These are phyloP conservation scores for Monosporozyma unispora DNA, from an alignment of 805 yeast genomes.

Conservation along the genomic window DNA sequence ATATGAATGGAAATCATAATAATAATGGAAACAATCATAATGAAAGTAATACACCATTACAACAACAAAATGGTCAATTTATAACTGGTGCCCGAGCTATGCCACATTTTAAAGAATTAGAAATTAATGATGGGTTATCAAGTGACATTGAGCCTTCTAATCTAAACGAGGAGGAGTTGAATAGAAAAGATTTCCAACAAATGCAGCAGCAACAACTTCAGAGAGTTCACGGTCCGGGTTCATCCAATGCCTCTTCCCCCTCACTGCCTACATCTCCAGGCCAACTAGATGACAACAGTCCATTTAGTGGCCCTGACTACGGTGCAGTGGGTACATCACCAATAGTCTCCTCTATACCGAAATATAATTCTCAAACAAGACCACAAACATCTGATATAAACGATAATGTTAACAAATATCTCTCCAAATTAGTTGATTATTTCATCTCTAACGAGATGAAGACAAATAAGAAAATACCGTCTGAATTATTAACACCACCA, in stretches of 20 bases:
- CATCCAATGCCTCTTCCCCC: conserved; percentile 18
- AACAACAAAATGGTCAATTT: conserved; percentile 4
- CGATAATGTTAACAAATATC: conserved; percentile 26
- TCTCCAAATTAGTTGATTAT: conserved; percentile 27
- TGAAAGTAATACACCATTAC: background rate
- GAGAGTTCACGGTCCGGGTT: background rate
- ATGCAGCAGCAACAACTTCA: conserved; percentile 3
- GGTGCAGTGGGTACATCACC: conserved; percentile 28
- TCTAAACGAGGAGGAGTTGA: background rate
- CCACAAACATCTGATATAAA: conserved; percentile 26
- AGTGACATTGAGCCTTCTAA: conserved; percentile 28
- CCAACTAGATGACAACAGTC: conserved; percentile 23
- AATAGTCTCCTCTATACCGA: conserved; percentile 24
- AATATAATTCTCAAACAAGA: conserved; percentile 15
- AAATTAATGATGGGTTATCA: conserved; percentile 31
- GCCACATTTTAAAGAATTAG: conserved; percentile 25
- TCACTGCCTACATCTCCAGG: conserved; percentile 29
- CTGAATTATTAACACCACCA: conserved; percentile 26
- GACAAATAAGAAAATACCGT: conserved; percentile 19
- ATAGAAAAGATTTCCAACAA: conserved; percentile 1
- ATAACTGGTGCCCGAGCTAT: background rate
- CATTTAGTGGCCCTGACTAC: conserved; percentile 24
- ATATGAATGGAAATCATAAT: no score
- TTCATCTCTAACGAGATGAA: conserved; percentile 28
- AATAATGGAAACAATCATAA: background rate